phyloP scores from a whole-genome alignment of 2,329 filamentous ascomycete genomes.

The Colletotrichum horii region DNA sequence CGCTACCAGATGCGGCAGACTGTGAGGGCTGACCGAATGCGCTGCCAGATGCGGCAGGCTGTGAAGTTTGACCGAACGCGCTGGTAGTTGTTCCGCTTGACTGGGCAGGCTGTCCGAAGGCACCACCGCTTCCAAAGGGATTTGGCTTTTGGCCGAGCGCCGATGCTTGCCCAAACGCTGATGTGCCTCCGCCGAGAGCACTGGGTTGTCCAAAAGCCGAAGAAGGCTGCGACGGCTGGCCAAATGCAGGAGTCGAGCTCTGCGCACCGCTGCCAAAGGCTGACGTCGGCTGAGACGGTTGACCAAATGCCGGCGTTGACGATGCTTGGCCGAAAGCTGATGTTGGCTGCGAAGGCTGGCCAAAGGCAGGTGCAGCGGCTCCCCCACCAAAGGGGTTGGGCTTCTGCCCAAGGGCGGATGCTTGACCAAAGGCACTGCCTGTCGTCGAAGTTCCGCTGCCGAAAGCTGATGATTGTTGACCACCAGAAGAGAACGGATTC shows the following conservation, averaged over 20 bases:
- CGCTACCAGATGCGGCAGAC: constrained; percentile 9
- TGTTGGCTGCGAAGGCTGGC: constrained; percentile 37
- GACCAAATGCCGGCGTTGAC: constrained; percentile 34
- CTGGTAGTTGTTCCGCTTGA: background rate
- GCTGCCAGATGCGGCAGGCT: background rate
- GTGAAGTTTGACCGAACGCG: background rate
- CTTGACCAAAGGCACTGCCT: constrained; percentile 49
- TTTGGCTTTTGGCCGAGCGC: constrained; percentile 41
- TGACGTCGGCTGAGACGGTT: constrained; percentile 4
- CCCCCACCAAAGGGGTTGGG: constrained; percentile 32
- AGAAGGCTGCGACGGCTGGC: constrained; percentile 36
- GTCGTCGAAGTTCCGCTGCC: background rate
- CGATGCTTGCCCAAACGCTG: constrained; percentile 42
- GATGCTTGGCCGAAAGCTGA: constrained; percentile 42
- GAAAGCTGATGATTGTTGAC: constrained; percentile 1
- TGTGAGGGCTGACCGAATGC: background rate
- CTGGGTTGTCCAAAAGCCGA: constrained; percentile 36
- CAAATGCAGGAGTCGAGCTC: constrained; percentile 40
- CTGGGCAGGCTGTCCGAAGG: constrained; percentile 19
- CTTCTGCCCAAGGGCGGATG: constrained; percentile 34
- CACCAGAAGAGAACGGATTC: constrained; percentile 16
- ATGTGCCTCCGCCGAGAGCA: constrained; percentile 22
- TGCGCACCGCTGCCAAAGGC: constrained; percentile 41
- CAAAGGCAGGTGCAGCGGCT: constrained; percentile 38
- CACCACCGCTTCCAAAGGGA: constrained; percentile 36